phyloP scores from a whole-genome alignment of 257 asterid genomes.

The Nicotiana tomentosiformis region DNA sequence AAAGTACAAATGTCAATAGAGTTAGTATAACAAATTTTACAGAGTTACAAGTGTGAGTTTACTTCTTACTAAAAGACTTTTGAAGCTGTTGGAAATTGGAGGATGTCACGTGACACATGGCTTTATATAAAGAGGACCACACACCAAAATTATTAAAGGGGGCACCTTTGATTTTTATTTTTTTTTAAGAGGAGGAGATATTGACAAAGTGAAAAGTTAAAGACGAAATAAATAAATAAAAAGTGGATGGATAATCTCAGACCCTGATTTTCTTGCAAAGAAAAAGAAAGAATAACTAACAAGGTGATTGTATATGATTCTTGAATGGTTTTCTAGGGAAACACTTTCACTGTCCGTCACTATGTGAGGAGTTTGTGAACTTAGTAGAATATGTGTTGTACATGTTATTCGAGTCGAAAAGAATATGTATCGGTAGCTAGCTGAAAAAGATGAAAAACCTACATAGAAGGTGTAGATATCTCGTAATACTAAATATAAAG shows the following conservation, averaged over 20 bases:
- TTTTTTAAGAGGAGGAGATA: not conserved
- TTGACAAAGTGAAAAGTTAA: slow-evolving; percentile 42
- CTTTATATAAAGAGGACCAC: slow-evolving; percentile 17
- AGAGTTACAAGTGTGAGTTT: not conserved
- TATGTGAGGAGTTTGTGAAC: too few relatives aligned
- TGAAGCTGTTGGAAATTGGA: slow-evolving; percentile 7
- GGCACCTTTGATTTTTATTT: too few relatives aligned
- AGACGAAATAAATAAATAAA: slow-evolving; percentile 25
- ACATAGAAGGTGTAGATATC: too few relatives aligned
- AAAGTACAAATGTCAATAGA: slow-evolving; percentile 24
- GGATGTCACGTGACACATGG: slow-evolving; percentile 41
- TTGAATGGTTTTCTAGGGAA: too few relatives aligned
- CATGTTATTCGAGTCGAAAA: too few relatives aligned
- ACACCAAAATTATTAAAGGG: not conserved
- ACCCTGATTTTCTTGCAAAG: not conserved
- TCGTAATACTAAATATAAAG: accelerated
- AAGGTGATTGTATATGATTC: not conserved
- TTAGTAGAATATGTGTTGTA: too few relatives aligned
- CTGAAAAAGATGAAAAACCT: accelerated
- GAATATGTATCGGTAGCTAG: accelerated
- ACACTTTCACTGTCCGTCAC: too few relatives aligned
- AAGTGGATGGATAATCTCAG: not conserved
- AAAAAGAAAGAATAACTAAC: not conserved
- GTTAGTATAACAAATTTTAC: slow-evolving; percentile 5
- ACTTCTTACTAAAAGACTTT: not conserved